Evolutionary conservation across 495 filamentous ascomycete species (phyloP), one percentile per base, ranked within the genome.

Genomic region (Copromyces sp.): DNA sequence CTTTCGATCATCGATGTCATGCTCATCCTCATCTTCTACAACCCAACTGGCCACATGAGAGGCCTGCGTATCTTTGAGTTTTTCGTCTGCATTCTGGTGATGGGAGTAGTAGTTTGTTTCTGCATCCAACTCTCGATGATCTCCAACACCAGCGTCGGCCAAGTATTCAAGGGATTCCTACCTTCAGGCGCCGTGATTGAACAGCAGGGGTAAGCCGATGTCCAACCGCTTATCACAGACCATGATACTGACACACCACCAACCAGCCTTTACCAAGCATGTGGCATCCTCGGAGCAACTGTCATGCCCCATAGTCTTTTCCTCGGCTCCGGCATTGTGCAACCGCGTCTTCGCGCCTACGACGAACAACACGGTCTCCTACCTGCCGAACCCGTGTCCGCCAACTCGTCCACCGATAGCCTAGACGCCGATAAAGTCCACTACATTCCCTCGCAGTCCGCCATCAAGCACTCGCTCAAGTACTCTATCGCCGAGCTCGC

Each of bases 231-330:
- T 4, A n/a, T 24, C 32, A 47, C 20, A 69, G n/a, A 69, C 39
- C 20, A 24, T 3, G 20, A 47, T 68, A 71, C 42, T 37, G 38
- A 35, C 24, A 17, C 1, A 38, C 37, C 7, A 29, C 44, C 38
- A 71, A 29, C 44, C 38, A 71, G 78, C 39, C 81, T 97, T 16
- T 97, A 95, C 82, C 92, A 95, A 81, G 91, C 93, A 70, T 97
- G 94, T 77, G 94, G 94, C 72, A 97, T 97, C 75, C 87, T 97
- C 12, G 94, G 94, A 32, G 94, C 94, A 17, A 97, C 94, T 3
- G 93, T 97, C 32, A 97, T 97, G 94, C 94, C 94, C 5, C 94
- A 97, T 80, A 93, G 90, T 68, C 86, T 97, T 39, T 97, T 94
- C 76, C 87, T 97, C 8, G 94, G 94, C n/a, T 93, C 90, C 68